Conservation (phyloP, 2,329 filamentous ascomycete species). For the Fusarium sp. region DNA sequence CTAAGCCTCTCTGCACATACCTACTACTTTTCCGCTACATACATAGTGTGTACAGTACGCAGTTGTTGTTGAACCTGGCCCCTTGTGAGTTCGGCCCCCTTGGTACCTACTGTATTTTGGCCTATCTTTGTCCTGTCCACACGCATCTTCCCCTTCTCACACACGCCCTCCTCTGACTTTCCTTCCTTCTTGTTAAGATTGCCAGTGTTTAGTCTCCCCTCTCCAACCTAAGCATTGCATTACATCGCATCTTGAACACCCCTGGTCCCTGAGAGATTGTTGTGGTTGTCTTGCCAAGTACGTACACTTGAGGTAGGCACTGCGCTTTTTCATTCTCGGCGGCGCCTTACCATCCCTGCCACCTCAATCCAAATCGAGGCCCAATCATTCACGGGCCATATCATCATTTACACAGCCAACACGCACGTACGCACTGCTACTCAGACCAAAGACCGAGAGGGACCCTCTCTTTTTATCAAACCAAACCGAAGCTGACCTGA, state of each 20-base stretch:
- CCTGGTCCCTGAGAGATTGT: conserved; percentile 38
- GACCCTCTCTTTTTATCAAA: conserved; percentile 36
- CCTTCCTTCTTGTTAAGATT: conserved; percentile 26
- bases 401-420: conserved; percentile 41
- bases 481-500: conserved; percentile 27
- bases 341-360: conserved; percentile 37
- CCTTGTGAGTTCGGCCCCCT: conserved; percentile 35
- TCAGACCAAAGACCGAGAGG: conserved; percentile 21
- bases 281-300: conserved; percentile 38
- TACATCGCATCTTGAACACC: conserved; percentile 12
- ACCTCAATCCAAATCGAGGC: conserved; percentile 31
- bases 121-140: conserved; percentile 35
- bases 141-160: conserved; percentile 34
- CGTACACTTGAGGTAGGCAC: conserved; percentile 34
- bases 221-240: conserved; percentile 2
- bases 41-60: conserved; percentile 17
- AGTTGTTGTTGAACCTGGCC: conserved; percentile 17
- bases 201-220: conserved; percentile 26
- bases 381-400: conserved; percentile 39
- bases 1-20: conserved; percentile 26
- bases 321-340: conserved; percentile 38
- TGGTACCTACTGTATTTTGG: conserved; percentile 26
- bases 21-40: conserved; percentile 28
- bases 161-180: conserved; percentile 38
- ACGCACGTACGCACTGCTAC: conserved; percentile 30